Base-by-base conservation (phyloP, 345 rosid genomes). In the Rhodomyrtus tomentosa region DNA sequence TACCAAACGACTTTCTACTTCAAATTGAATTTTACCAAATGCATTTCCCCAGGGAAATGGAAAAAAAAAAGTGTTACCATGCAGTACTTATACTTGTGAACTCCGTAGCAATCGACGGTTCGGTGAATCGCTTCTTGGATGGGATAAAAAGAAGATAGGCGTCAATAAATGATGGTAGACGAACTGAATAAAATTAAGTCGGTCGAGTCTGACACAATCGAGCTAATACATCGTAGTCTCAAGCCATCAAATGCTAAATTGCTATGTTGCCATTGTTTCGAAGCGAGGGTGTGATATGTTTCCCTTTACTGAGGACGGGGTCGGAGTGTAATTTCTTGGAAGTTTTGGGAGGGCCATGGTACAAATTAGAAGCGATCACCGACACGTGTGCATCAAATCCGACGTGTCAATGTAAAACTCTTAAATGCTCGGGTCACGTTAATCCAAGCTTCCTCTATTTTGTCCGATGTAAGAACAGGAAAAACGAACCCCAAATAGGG, bases 61-160 rank as follows among this genome's bases (percentile, higher is more conserved):
- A n/a, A n/a, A n/a, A n/a, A n/a, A n/a, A n/a, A n/a, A n/a, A n/a
- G n/a, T n/a, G n/a, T n/a, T n/a, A n/a, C n/a, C n/a, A n/a, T n/a
- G n/a, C n/a, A n/a, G n/a, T n/a, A n/a, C n/a, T n/a, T n/a, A n/a
- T 29, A 15, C 3, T 0, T 0, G 45, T 36, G 1, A 2, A 32
- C 32, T 68, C 4, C 12, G 18, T 32, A 68, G 38, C 3, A 32
- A 68, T 68, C 5, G 21, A 32, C 6, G 6, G 10, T 7, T 16
- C 3, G 4, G 3, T 68, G 6, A 0, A 36, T 68, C 16, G 0
- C 20, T 18, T 21, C 24, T 32, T 2, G 2, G 3, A 4, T 0
- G 6, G 1, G 12, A 32, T 4, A 68, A 20, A 68, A 68, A 32
- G 45, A 68, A 32, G 12, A 68, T 32, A 32, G 12, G 12, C 0